Conservation (phyloP, 2,329 filamentous ascomycete species). For the Dryadomyces quercivorus region DNA sequence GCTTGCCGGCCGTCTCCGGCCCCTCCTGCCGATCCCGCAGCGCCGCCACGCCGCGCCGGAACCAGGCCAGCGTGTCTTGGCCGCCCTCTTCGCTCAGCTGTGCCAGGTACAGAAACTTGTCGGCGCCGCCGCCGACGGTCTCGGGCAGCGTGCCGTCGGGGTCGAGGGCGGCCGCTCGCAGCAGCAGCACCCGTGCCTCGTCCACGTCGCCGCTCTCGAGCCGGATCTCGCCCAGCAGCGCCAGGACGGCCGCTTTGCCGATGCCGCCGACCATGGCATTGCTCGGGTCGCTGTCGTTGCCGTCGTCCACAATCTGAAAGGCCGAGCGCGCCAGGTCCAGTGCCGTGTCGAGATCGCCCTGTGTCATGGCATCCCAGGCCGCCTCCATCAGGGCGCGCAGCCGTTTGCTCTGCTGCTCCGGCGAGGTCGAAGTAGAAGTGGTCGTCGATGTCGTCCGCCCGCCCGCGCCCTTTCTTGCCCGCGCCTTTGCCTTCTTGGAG, state of each 20-base stretch:
- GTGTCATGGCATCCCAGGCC: constrained; percentile 21
- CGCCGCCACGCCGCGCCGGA: constrained; percentile 56
- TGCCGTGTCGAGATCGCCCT: constrained; percentile 20
- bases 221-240: constrained; percentile 68
- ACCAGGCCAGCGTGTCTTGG: constrained; percentile 53
- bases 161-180: constrained; percentile 63
- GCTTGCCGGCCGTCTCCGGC: constrained; percentile 36
- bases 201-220: constrained; percentile 76
- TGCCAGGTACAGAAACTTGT: constrained; percentile 91
- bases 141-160: constrained; percentile 59
- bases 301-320: constrained; percentile 26
- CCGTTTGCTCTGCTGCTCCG: constrained; percentile 4
- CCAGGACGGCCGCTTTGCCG: constrained; percentile 47
- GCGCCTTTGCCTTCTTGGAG: constrained; percentile 9
- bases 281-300: constrained; percentile 16
- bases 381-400: constrained; percentile 18
- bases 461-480: constrained; percentile 6
- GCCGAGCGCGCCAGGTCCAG: constrained; percentile 25
- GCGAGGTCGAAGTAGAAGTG: not conserved
- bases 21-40: constrained; percentile 41
- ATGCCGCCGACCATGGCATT: constrained; percentile 10
- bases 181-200: constrained; percentile 58
- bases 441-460: not conserved
- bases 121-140: constrained; percentile 66
- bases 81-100: constrained; percentile 70